These are phyloP conservation scores for Aspergillus sp. DNA, from an alignment of 2,329 filamentous ascomycete genomes.

Conservation along the genomic window DNA sequence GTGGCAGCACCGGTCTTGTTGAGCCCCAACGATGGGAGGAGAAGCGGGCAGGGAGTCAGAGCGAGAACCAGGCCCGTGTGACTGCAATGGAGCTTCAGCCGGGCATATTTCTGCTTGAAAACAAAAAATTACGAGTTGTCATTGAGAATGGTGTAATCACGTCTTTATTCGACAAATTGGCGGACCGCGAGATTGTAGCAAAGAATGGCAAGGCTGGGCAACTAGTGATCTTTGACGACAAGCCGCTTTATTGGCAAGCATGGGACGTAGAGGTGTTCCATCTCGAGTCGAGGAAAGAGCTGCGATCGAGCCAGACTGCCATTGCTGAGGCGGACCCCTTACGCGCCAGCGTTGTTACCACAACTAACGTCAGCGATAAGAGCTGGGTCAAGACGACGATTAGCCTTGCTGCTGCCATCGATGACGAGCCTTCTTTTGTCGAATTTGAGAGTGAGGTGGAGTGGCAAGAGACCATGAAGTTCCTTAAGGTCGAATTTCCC, in stretches of 20 bases:
- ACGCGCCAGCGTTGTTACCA: slow-evolving; percentile 71
- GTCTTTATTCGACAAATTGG: slow-evolving; percentile 68
- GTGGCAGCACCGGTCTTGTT: slow-evolving; percentile 41
- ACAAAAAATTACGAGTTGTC: slow-evolving; percentile 64
- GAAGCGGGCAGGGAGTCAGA: slow-evolving; percentile 1
- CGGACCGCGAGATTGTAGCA: slow-evolving; percentile 69
- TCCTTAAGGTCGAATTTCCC: slow-evolving; percentile 97
- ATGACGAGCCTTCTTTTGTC: slow-evolving; percentile 59
- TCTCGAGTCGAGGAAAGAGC: slow-evolving; percentile 72
- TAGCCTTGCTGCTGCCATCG: slow-evolving; percentile 61
- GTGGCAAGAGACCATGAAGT: slow-evolving; percentile 95
- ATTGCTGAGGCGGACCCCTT: slow-evolving; percentile 66
- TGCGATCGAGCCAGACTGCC: slow-evolving; percentile 58
- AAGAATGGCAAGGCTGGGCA: slow-evolving; percentile 72
- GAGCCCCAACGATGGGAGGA: slow-evolving; percentile 20
- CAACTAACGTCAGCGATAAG: slow-evolving; percentile 77
- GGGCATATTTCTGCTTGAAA: slow-evolving; percentile 69
- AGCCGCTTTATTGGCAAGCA: slow-evolving; percentile 93
- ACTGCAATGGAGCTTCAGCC: slow-evolving; percentile 45
- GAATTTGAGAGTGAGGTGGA: slow-evolving; percentile 82
- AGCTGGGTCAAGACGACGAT: slow-evolving; percentile 84
- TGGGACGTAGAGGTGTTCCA: slow-evolving; percentile 99
- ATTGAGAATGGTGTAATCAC: slow-evolving; percentile 70
- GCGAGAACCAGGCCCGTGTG: slow-evolving; percentile 18
- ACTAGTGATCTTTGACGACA: slow-evolving; percentile 91